phyloP scores from a whole-genome alignment of 345 rosid species.

The Erodium maritimum region DNA sequence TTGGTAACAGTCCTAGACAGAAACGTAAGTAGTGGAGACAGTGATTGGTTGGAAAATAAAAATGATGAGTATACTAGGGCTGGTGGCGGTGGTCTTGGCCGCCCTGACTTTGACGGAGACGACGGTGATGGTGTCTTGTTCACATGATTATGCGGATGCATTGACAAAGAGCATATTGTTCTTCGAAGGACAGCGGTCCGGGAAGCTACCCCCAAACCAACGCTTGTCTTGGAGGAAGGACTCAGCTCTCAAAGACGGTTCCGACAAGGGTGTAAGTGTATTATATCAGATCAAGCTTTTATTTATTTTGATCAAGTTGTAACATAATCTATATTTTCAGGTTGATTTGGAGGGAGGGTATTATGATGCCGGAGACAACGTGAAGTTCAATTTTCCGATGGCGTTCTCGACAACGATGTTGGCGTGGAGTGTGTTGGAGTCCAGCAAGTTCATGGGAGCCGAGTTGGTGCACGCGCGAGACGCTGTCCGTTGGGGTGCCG shows the following conservation, averaged over 20 bases:
- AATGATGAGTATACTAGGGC: background rate
- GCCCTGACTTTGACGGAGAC: background rate
- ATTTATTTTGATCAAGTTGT: too few relatives aligned
- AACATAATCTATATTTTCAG: slow-evolving; percentile 16
- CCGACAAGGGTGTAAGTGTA: slow-evolving; percentile 29
- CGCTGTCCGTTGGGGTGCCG: slow-evolving; percentile 71
- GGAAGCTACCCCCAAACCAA: slow-evolving; percentile 45
- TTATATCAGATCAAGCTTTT: too few relatives aligned
- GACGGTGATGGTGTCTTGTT: background rate
- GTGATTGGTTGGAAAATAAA: too few relatives aligned
- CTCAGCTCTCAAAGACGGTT: slow-evolving; percentile 56
- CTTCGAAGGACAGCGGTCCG: slow-evolving; percentile 72
- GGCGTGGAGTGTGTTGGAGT: slow-evolving; percentile 68
- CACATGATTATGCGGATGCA: slow-evolving; percentile 47
- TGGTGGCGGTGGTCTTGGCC: background rate
- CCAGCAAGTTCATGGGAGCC: slow-evolving; percentile 36
- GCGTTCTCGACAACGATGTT: slow-evolving; percentile 70
- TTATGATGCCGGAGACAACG: slow-evolving; percentile 77
- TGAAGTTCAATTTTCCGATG: slow-evolving; percentile 72
- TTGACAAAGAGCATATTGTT: slow-evolving; percentile 54
- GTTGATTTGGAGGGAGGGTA: slow-evolving; percentile 66
- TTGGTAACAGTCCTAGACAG: too few relatives aligned
- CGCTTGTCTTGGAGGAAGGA: slow-evolving; percentile 45
- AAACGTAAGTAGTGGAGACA: too few relatives aligned
- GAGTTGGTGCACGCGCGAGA: slow-evolving; percentile 31